Evolutionary conservation across 2,329 filamentous ascomycete genomes (phyloP).

Genomic region (Claviceps maximensis): DNA sequence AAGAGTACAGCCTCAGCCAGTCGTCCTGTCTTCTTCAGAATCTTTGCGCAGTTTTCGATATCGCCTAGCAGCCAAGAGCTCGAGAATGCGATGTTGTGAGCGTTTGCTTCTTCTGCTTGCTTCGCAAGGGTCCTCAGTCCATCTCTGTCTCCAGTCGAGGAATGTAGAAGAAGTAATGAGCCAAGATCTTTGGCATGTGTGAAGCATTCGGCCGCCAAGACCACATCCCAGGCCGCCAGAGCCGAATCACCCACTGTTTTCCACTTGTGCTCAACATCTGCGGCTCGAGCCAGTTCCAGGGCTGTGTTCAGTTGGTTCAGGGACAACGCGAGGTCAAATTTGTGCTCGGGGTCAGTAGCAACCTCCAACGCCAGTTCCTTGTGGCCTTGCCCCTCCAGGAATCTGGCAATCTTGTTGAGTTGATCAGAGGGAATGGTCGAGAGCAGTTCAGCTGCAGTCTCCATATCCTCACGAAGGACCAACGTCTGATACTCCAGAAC

Average conservation of each 20-base stretch:
- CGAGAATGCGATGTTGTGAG: slow-evolving; percentile 88
- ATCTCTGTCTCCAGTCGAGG: slow-evolving; percentile 65
- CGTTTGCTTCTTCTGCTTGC: slow-evolving; percentile 62
- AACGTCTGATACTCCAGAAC: slow-evolving; percentile 96
- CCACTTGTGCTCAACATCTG: slow-evolving; percentile 93
- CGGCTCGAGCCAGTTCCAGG: slow-evolving; percentile 66
- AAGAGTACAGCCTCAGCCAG: slow-evolving; percentile 81
- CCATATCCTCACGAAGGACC: slow-evolving; percentile 86
- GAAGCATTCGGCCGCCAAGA: slow-evolving; percentile 86
- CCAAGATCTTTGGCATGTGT: slow-evolving; percentile 80
- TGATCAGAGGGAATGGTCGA: slow-evolving; percentile 78
- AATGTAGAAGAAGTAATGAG: slow-evolving; percentile 76
- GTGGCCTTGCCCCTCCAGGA: slow-evolving; percentile 92
- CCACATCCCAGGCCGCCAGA: slow-evolving; percentile 72
- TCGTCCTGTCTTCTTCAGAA: slow-evolving; percentile 67
- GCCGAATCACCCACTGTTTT: slow-evolving; percentile 93
- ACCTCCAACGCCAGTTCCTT: slow-evolving; percentile 93
- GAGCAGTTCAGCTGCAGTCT: slow-evolving; percentile 76
- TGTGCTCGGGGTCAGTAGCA: slow-evolving; percentile 88
- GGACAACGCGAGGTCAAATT: slow-evolving; percentile 80
- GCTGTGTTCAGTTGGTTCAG: slow-evolving; percentile 78
- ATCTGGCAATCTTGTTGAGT: slow-evolving; percentile 95
- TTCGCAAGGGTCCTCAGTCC: slow-evolving; percentile 60
- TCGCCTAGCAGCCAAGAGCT: slow-evolving; percentile 81
- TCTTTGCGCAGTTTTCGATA: slow-evolving; percentile 64